phyloP scores from a whole-genome alignment of 176 grass and related monocot species.

The barley (Hordeum vulgare) region DNA sequence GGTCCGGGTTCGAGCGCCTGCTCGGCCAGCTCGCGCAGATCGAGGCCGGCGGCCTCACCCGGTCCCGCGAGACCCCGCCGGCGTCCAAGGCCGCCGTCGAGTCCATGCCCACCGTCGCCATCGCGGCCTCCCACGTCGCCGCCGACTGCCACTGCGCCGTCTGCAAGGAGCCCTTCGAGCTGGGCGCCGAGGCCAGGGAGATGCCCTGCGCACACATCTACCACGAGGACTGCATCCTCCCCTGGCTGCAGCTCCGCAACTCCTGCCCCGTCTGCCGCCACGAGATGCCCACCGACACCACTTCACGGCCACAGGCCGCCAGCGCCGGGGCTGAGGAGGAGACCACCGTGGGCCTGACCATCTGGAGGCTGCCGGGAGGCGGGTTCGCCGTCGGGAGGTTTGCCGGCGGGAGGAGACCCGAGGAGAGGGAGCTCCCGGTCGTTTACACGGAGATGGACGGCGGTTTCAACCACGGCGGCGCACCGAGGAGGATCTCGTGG shows the following conservation, averaged over 20 bases:
- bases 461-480: conserved; percentile 56
- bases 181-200: conserved; percentile 61
- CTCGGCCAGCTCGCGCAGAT: conserved; percentile 87
- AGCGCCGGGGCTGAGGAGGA: conserved; percentile 28
- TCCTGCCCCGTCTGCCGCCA: conserved; percentile 89
- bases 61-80: conserved; percentile 48
- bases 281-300: conserved; percentile 66
- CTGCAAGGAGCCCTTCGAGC: conserved; percentile 86
- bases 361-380: conserved; percentile 90
- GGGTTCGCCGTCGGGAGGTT: conserved; percentile 88
- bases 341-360: conserved; percentile 65
- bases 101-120: conserved; percentile 69
- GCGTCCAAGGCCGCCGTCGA: conserved; percentile 89
- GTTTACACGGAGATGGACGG: conserved; percentile 97
- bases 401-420: conserved; percentile 53
- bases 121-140: conserved; percentile 35
- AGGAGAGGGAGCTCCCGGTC: conserved; percentile 77
- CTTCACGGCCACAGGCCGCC: neutral
- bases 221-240: conserved; percentile 92
- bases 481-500: conserved; percentile 75
- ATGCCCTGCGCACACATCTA: conserved; percentile 96
- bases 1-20: conserved; percentile 85
- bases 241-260: conserved; percentile 85
- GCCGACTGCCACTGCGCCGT: conserved; percentile 74
- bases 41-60: conserved; percentile 49